Base-by-base conservation (phyloP, 1,284 basidiomycete genomes). In the Fomitopsis schrenkii region DNA sequence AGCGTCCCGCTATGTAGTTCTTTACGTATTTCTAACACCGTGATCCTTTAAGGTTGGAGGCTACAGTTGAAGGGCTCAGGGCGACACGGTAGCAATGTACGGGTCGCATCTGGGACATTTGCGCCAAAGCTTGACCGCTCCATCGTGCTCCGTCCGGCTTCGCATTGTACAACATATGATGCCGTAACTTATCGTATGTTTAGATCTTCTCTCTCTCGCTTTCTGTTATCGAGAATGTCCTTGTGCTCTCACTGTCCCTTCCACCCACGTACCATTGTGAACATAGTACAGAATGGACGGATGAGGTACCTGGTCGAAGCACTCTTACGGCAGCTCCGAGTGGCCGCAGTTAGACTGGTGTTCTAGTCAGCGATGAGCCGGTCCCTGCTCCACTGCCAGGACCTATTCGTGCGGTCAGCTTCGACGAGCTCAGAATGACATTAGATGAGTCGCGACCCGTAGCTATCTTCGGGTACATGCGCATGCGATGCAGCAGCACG, bases 51-150 rank as follows among this genome's bases (percentile, higher is more conserved):
- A 63, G 62, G 46, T 55, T 68, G 40, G 64, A 70, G 62, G 64
- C 60, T 41, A 64, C 64, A 38, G 12, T 66, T 52, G 61, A 64
- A 26, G 61, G 61, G 15, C 46, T 67, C 53, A 55, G 30, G 41
- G 42, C 60, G 35, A 59, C 53, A 35, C 61, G 61, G 35, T 57
- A 58, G 41, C 33, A 35, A 42, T 30, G 57, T 26, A 17, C 26
- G 42, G 42, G 44, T 41, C 7, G 45, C 28, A 15, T 50, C 3
- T 45, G 42, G 44, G 40, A 17, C 45, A 28, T 50, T 58, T 58
- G 33, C 40, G 10, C 33, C 35, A 53, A 38, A 54, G 35, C 35
- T 38, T 54, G 52, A 22, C 52, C 52, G 33, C 19, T 50, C 17
- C 14, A 17, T 50, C 35, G 57, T 45, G 57, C 28, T 48, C 42